Percentiles rank a stretch among this genome's conserved stretches.
phyloP scores from a whole-genome alignment of 768 basidiomycete species.

The Hericium coralloides region DNA sequence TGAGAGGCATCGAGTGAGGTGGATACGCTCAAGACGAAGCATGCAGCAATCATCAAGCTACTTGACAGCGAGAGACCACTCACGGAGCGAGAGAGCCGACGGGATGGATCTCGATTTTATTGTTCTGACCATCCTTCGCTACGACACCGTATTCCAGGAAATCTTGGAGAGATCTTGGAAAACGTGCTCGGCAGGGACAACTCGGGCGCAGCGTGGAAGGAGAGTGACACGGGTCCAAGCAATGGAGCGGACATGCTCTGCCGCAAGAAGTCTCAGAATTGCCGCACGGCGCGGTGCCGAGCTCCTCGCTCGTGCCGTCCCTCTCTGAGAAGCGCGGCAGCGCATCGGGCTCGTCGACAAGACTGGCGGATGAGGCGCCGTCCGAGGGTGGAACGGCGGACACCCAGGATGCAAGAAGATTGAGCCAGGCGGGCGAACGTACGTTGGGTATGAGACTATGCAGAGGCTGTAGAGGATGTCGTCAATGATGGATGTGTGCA shows the following conservation, averaged over 20 bases:
- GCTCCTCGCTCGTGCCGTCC: constrained; percentile 3
- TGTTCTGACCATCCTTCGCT: too few relatives aligned
- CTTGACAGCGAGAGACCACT: too few relatives aligned
- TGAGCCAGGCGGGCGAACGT: neutral
- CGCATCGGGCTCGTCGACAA: constrained; percentile 18
- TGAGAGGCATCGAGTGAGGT: too few relatives aligned
- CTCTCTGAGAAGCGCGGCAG: constrained; percentile 7
- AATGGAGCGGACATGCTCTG: constrained; percentile 23
- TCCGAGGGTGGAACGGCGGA: constrained; percentile 44
- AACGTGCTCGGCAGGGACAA: neutral
- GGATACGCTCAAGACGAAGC: too few relatives aligned
- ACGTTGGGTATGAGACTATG: neutral
- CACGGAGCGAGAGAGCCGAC: too few relatives aligned
- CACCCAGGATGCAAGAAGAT: constrained; percentile 31
- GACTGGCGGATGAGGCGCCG: constrained; percentile 31
- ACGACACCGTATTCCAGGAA: too few relatives aligned
- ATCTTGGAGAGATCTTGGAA: too few relatives aligned
- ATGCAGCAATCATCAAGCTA: too few relatives aligned
- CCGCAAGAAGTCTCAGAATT: constrained; percentile 45
- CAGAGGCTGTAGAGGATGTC: neutral
- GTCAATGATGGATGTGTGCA: too few relatives aligned
- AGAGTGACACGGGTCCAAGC: constrained; percentile 37
- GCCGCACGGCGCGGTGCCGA: constrained; percentile 23
- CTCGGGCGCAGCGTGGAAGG: constrained; percentile 31
- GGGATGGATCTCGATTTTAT: too few relatives aligned